A percentile compares a stretch with the other conserved stretches of the same genome.
phyloP scores from a whole-genome alignment of 2,329 filamentous ascomycete genomes.

The Sporothrix euskadiensis region DNA sequence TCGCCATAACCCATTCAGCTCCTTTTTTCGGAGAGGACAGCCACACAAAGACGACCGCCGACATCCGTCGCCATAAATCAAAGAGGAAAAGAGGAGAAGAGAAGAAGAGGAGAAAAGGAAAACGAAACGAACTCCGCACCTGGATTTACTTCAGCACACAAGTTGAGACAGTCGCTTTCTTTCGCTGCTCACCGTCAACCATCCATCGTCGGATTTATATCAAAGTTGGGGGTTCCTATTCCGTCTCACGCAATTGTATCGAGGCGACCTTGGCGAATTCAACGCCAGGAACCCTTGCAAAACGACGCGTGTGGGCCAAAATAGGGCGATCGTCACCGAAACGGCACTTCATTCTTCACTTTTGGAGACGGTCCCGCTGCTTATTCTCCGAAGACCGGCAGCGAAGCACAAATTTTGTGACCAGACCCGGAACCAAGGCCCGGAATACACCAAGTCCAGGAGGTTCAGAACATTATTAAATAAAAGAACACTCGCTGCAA shows the following conservation, averaged over 20 bases:
- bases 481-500: neutral
- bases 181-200: neutral
- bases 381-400: neutral
- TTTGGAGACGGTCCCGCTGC: neutral
- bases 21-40: neutral
- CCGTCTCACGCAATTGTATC: neutral
- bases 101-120: neutral
- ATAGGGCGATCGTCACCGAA: neutral
- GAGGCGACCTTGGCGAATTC: too few relatives aligned
- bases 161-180: neutral
- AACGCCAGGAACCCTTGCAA: neutral
- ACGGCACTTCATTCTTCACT: neutral
- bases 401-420: neutral
- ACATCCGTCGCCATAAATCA: neutral
- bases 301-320: neutral
- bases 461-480: neutral
- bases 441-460: neutral
- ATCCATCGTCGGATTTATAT: slow-evolving; percentile 9
- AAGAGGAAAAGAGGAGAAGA: neutral
- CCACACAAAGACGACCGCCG: neutral
- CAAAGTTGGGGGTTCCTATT: neutral
- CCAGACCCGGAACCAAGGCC: neutral
- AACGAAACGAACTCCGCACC: neutral
- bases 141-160: neutral
- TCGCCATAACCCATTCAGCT: neutral